Evolutionary conservation across 192 early-diverging fungal genomes (phyloP), one percentile per base, ranked within the genome.

Genomic region (Coemansia sp.): DNA sequence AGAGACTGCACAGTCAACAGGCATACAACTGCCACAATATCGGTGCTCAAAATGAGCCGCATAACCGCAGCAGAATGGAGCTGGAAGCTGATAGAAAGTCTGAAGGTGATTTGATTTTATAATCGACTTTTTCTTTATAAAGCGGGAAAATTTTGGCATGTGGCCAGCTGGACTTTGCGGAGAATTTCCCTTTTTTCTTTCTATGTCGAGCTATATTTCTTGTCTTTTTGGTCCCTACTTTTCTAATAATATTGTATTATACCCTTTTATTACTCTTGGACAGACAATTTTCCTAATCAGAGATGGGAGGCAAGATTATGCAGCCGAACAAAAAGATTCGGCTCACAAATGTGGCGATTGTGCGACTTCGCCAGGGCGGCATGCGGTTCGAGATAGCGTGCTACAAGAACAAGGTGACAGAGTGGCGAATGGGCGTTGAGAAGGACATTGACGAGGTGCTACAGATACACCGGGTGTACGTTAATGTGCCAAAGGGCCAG

Each of bases 371-470:
- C 69, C 98, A 96, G 82, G 96, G 95, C 37, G 98, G 98, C 45
- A 97, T 95, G 78, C 89, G 98, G 40, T 99, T 98, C 67, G 98
- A 99, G 74, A 88, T 99, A 45, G 98, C 98, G 11, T 97, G 94
- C 78, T 99, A 98, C 84, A 98, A 97, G 76, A 99, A 98, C 86
- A 98, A 99, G 77, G 96, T 97, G 40, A 80, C 93, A 63, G 96
- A 99, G 79, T 98, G 94, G 94, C 85, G 96, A 45, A 93, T 85
- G 21, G 89, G 92, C 49, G 91, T 95, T 48, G 97, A 99, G 72
- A 97, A 93, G 49, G 94, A 99, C 79, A 80, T 99, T 18, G 93
- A 98, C 76, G 92, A 98, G 73, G 97, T 99, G 40, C 74, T 99
- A 57, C 98, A 99, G 74, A 94, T 93, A 19, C 90, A 94, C 89